These are phyloP conservation scores for Tulasnella sp. DNA, from an alignment of 768 basidiomycete genomes.

Conservation along the genomic window DNA sequence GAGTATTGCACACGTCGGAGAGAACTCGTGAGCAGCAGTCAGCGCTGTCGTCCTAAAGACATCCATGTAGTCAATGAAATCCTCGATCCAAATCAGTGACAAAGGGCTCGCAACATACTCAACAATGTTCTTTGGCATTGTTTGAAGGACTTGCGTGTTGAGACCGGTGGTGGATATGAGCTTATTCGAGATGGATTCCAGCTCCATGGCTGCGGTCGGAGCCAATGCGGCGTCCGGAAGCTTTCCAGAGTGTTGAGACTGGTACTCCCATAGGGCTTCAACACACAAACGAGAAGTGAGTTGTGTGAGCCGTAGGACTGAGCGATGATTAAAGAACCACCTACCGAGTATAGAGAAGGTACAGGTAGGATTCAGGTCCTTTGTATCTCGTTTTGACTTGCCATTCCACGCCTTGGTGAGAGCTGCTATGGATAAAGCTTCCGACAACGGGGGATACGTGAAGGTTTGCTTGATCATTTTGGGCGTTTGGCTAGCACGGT, in stretches of 20 bases:
- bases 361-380: conserved; percentile 66
- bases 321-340: conserved; percentile 12
- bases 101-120: conserved; percentile 36
- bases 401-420: conserved; percentile 57
- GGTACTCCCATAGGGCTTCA: conserved; percentile 75
- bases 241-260: conserved; percentile 41
- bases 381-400: conserved; percentile 64
- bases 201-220: conserved; percentile 35
- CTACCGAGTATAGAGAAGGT: conserved; percentile 64
- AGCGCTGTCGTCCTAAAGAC: conserved; percentile 46
- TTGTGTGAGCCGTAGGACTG: no score
- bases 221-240: conserved; percentile 41
- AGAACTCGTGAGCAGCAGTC: conserved; percentile 75
- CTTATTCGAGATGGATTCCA: conserved; percentile 52
- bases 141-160: conserved; percentile 51
- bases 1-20: conserved; percentile 87
- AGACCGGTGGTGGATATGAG: conserved; percentile 53
- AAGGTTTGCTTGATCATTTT: conserved; percentile 46
- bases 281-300: not conserved
- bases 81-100: not conserved
- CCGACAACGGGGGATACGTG: conserved; percentile 53
- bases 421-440: conserved; percentile 28
- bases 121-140: conserved; percentile 47
- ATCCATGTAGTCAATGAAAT: not conserved
- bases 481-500: conserved; percentile 30